These are phyloP conservation scores for Aureobasidium sp. DNA, from an alignment of 2,329 filamentous ascomycete genomes.

Conservation along the genomic window DNA sequence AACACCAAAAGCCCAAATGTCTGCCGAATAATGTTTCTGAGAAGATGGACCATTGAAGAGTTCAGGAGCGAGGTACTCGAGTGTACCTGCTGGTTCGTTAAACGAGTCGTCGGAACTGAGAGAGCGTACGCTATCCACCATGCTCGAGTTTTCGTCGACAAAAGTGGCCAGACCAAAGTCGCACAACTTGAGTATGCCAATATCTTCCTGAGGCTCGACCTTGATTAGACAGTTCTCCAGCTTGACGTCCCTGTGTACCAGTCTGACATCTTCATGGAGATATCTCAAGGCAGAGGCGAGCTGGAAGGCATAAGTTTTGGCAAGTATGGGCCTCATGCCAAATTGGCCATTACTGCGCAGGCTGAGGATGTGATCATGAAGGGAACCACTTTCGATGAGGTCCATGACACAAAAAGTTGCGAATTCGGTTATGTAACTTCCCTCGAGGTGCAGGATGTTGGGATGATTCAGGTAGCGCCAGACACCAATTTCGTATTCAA, in stretches of 20 bases:
- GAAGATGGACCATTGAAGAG: slow-evolving; percentile 37
- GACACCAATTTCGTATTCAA: slow-evolving; percentile 61
- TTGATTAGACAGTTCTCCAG: slow-evolving; percentile 62
- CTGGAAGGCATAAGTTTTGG: slow-evolving; percentile 56
- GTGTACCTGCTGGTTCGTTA: slow-evolving; percentile 43
- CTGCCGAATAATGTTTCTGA: slow-evolving; percentile 49
- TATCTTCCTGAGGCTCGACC: slow-evolving; percentile 20
- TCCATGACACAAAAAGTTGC: slow-evolving; percentile 65
- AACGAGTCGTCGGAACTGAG: slow-evolving; percentile 44
- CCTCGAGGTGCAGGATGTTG: slow-evolving; percentile 55
- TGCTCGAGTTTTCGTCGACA: slow-evolving; percentile 48
- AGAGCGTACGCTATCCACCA: slow-evolving; percentile 31
- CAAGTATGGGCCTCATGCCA: slow-evolving; percentile 46
- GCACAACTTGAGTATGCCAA: slow-evolving; percentile 55
- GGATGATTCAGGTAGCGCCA: slow-evolving; percentile 60
- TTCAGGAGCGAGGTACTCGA: slow-evolving; percentile 50
- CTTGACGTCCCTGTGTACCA: slow-evolving; percentile 63
- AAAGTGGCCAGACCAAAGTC: slow-evolving; percentile 67
- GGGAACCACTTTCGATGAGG: slow-evolving; percentile 55
- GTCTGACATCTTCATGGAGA: slow-evolving; percentile 58
- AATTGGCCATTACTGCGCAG: slow-evolving; percentile 37
- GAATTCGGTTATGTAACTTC: slow-evolving; percentile 59
- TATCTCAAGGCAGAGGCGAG: slow-evolving; percentile 59
- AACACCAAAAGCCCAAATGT: slow-evolving; percentile 62
- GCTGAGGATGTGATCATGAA: slow-evolving; percentile 55